These are phyloP conservation scores for Pseudopediastrum boryanum DNA, from an alignment of 139 green algal species.

Conservation along the genomic window DNA sequence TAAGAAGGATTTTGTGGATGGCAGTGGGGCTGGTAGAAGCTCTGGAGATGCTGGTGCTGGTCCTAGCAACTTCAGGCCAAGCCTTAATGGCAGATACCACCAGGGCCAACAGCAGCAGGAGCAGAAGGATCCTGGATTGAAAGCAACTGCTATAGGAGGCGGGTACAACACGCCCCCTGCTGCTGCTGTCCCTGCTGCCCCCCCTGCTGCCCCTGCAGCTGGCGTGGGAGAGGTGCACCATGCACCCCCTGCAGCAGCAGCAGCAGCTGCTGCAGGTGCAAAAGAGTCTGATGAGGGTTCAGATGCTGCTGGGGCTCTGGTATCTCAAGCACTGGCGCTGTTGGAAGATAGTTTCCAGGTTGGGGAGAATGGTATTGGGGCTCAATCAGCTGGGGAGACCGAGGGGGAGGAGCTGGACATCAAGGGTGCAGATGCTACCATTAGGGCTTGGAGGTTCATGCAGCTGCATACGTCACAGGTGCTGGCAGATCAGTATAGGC, in stretches of 20 bases:
- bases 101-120: neutral
- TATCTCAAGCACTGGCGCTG: slow-evolving; percentile 10
- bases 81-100: neutral
- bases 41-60: neutral
- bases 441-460: slow-evolving; percentile 51
- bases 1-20: neutral
- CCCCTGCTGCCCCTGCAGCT: slow-evolving; percentile 9
- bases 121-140: slow-evolving; percentile 18
- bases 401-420: slow-evolving; percentile 36
- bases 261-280: neutral
- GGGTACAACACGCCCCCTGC: neutral
- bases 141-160: slow-evolving; percentile 33
- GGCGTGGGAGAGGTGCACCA: slow-evolving; percentile 12
- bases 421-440: slow-evolving; percentile 29
- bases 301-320: slow-evolving; percentile 12
- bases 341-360: slow-evolving; percentile 45
- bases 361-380: slow-evolving; percentile 55
- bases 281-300: neutral
- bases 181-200: neutral
- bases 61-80: neutral
- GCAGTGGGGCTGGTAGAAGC: neutral
- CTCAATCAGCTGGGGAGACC: slow-evolving; percentile 14
- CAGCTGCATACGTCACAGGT: slow-evolving; percentile 33
- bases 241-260: slow-evolving; percentile 20
- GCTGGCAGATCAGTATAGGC: neutral